Evolutionary conservation across 2,329 filamentous ascomycete genomes (phyloP).

Genomic region (Neopestalotiopsis sp.): DNA sequence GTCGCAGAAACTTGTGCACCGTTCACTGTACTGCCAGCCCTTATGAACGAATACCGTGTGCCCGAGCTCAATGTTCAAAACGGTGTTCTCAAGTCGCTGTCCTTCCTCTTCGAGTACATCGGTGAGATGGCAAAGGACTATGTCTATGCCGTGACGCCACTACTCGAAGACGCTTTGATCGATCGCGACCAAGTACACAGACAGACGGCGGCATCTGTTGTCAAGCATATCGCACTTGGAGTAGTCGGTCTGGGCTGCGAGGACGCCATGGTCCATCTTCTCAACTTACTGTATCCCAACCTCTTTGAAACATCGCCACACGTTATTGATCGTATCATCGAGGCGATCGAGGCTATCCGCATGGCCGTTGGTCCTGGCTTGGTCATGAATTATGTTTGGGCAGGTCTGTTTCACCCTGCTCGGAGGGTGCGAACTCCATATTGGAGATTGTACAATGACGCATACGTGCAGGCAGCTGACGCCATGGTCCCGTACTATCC

Average conservation of each 20-base stretch:
- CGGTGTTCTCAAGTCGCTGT: conserved; percentile 94
- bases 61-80: conserved; percentile 99
- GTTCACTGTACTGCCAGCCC: conserved; percentile 95
- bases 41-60: conserved; percentile 99
- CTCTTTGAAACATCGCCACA: conserved; percentile 97
- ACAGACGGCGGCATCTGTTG: conserved; percentile 93
- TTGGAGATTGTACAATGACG: conserved; percentile 96
- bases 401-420: conserved; percentile 94
- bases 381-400: conserved; percentile 98
- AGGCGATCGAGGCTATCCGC: conserved; percentile 94
- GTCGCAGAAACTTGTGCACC: conserved; percentile 98
- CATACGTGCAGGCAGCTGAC: conserved; percentile 92
- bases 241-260: conserved; percentile 98
- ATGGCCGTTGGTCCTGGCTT: conserved; percentile 91
- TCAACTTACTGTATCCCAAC: conserved; percentile 96
- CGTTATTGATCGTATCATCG: conserved; percentile 97
- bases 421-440: conserved; percentile 94
- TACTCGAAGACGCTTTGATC: conserved; percentile 95
- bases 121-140: conserved; percentile 99
- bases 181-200: conserved; percentile 98
- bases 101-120: conserved; percentile 98
- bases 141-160: conserved; percentile 94
- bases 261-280: conserved; percentile 96
- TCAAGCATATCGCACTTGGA: conserved; percentile 96
- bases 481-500: conserved; percentile 97